Evolutionary conservation across 2,329 filamentous ascomycete species (phyloP).

Genomic region (Ascocoryne sarcoides): DNA sequence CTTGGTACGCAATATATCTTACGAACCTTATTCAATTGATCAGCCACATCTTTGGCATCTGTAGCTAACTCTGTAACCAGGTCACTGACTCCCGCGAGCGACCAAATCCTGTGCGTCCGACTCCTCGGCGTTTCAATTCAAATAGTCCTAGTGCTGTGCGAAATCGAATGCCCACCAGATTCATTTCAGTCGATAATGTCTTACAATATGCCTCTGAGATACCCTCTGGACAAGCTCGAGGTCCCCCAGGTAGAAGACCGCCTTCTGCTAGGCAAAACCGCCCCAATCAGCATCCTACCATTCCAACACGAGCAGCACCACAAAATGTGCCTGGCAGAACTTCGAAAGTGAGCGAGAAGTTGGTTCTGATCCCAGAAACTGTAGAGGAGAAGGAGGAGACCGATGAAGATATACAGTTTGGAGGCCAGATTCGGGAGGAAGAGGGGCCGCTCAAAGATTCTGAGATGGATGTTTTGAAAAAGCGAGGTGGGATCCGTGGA

Average conservation of each 20-base stretch:
- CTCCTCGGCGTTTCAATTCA: conserved; percentile 29
- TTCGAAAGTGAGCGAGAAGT: conserved; percentile 90
- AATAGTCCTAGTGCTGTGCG: conserved; percentile 22
- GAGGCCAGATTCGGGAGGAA: conserved; percentile 42
- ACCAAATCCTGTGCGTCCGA: conserved; percentile 26
- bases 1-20: conserved; percentile 36
- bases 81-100: conserved; percentile 50
- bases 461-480: conserved; percentile 55
- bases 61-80: conserved; percentile 28
- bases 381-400: conserved; percentile 50
- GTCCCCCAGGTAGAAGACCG: conserved; percentile 46
- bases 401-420: conserved; percentile 46
- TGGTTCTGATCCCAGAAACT: conserved; percentile 88
- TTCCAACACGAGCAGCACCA: conserved; percentile 34
- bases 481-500: conserved; percentile 52
- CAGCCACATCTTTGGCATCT: no score
- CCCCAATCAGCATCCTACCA: conserved; percentile 34
- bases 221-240: conserved; percentile 82
- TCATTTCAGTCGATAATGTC: conserved; percentile 88
- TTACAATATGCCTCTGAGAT: conserved; percentile 92
- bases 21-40: not conserved
- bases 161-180: conserved; percentile 50
- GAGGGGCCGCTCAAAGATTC: conserved; percentile 59
- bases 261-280: conserved; percentile 38
- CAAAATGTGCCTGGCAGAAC: conserved; percentile 69